Base-by-base conservation (phyloP, 768 basidiomycete genomes). In the Kwoniella europaea region DNA sequence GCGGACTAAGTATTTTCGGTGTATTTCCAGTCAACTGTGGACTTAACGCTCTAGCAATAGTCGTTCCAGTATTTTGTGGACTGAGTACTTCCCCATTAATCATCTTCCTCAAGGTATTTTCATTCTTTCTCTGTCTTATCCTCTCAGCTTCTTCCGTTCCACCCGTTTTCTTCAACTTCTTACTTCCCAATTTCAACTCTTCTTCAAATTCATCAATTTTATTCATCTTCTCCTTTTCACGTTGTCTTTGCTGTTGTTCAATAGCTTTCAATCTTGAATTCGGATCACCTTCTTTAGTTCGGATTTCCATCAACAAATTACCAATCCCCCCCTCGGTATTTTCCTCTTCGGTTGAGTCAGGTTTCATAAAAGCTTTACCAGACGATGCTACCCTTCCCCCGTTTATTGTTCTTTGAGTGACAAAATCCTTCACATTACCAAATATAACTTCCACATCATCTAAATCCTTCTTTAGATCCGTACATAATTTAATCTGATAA, bases 101-200 rank as follows among this genome's bases (percentile, higher is more conserved):
- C 92, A 98, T 96, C 41, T 92, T 91, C 85, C 91, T 94, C 74
- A 98, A 85, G 22, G 92, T 90, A 85, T 89, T 83, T 64, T 94
- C 94, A 79, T 92, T 93, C 83, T 89, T 86, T 81, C 89, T 89
- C 86, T 94, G 91, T 76, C 95, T 86, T 75, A 95, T 87, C 67
- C 96, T 87, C 85, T 99, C 96, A 24, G 86, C 88, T 85, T 96
- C 93, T 83, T 95, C 93, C 24, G 93, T 91, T 15, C 94, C 95
- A 29, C 95, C 96, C 18, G 95, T 99, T 92, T 94, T 91, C 87
- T 89, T 92, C 82, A 99, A 85, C 85, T 91, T 94, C 87, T 91
- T 92, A 71, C 90, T 89, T 4, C 85, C 87, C 63, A 99, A 94
- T 56, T 85, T 84, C 75, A 99, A 80, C 86, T 98, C 96, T 15